phyloP scores from a whole-genome alignment of 257 asterid species.

The Mitragyna speciosa region DNA sequence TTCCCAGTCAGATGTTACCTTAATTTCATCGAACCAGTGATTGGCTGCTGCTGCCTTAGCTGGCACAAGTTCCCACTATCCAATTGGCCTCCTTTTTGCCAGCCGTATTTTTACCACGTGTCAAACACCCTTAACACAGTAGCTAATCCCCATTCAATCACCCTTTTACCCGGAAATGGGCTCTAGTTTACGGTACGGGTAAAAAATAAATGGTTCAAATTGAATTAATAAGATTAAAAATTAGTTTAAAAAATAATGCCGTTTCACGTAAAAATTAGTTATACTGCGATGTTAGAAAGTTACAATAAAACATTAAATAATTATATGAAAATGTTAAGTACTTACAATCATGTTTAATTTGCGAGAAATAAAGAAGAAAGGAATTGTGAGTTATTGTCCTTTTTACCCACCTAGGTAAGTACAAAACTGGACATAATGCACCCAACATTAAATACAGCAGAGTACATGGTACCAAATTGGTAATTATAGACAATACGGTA shows the following conservation, averaged over 20 bases:
- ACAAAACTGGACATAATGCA: neutral
- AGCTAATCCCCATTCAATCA: constrained; percentile 41
- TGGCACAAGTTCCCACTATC: constrained; percentile 50
- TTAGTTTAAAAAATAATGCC: no score
- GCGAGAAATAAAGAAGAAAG: no score
- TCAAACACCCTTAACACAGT: constrained; percentile 19
- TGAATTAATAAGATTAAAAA: no score
- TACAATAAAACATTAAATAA: no score
- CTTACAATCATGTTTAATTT: no score
- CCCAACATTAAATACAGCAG: neutral
- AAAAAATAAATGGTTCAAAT: no score
- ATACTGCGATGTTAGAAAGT: no score
- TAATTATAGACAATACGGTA: constrained; percentile 24
- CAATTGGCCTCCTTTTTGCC: constrained; percentile 46
- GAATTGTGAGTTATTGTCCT: no score
- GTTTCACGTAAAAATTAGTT: no score
- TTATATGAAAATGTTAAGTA: no score
- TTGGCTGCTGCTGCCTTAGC: constrained; percentile 60
- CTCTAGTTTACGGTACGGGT: no score
- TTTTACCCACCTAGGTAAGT: constrained; percentile 35
- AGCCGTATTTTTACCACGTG: constrained; percentile 20
- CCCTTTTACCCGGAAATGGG: constrained; percentile 37
- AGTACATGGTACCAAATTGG: neutral
- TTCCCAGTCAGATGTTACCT: constrained; percentile 56
- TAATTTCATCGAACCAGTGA: constrained; percentile 82